These are phyloP conservation scores for Fusarium subtropicale DNA, from an alignment of 2,329 filamentous ascomycete species.

Conservation along the genomic window DNA sequence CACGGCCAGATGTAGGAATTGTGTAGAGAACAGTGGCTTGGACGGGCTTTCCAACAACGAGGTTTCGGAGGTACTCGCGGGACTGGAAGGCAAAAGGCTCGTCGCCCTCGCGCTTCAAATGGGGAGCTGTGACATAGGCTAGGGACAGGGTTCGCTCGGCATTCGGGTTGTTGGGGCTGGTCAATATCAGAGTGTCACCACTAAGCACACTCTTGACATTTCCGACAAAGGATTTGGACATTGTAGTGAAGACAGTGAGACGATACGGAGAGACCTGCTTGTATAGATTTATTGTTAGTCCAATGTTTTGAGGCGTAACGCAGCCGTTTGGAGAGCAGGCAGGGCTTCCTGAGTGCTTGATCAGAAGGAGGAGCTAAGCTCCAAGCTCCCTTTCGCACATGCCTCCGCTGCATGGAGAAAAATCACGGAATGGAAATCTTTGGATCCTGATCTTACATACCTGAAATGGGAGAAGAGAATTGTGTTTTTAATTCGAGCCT, in stretches of 20 bases:
- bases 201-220: conserved; percentile 95
- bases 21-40: conserved; percentile 89
- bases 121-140: conserved; percentile 90
- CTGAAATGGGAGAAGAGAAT: conserved; percentile 25
- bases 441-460: conserved; percentile 35
- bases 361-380: conserved; percentile 11
- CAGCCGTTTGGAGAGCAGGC: neutral
- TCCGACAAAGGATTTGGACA: conserved; percentile 69
- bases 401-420: conserved; percentile 37
- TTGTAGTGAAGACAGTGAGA: conserved; percentile 49
- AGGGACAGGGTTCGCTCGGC: conserved; percentile 89
- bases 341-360: neutral
- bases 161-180: conserved; percentile 81
- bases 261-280: conserved; percentile 38
- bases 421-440: conserved; percentile 1
- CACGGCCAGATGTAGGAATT: conserved; percentile 84
- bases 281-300: conserved; percentile 30
- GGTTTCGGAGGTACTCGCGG: conserved; percentile 87
- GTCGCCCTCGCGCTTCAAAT: conserved; percentile 87
- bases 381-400: conserved; percentile 23
- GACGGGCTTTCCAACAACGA: conserved; percentile 86
- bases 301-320: conserved; percentile 1
- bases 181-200: conserved; percentile 89
- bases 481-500: conserved; percentile 32
- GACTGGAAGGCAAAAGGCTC: conserved; percentile 95